A percentile compares a stretch with the other conserved stretches of the same genome.
phyloP scores from a whole-genome alignment of 768 basidiomycete genomes.

The Boletellus ananiceps region DNA sequence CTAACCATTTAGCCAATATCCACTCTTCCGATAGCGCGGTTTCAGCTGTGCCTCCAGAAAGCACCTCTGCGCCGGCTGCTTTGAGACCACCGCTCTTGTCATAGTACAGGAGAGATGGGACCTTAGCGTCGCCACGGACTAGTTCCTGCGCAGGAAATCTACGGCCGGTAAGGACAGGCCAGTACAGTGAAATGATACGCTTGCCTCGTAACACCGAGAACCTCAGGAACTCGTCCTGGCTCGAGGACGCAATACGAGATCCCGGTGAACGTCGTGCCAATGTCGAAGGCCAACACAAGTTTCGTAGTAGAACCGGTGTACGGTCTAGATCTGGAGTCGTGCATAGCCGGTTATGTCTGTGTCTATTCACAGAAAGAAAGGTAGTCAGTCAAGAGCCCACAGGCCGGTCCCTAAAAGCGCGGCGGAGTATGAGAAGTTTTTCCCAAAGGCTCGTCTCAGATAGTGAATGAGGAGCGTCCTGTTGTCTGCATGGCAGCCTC shows the following conservation, averaged over 20 bases:
- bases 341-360: conserved; percentile 3
- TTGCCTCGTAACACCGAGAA: conserved; percentile 10
- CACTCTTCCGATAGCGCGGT: conserved; percentile 30
- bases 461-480: not conserved
- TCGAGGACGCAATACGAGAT: conserved; percentile 33
- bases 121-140: conserved; percentile 39
- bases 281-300: conserved; percentile 43
- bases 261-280: conserved; percentile 46
- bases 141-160: conserved; percentile 40
- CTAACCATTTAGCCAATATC: conserved; percentile 18
- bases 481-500: not conserved
- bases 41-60: conserved; percentile 27
- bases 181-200: not conserved
- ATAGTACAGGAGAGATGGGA: conserved; percentile 43
- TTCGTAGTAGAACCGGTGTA: conserved; percentile 14
- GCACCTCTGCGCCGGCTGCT: conserved; percentile 41
- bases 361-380: not conserved
- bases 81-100: conserved; percentile 31
- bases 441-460: not conserved
- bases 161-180: conserved; percentile 1
- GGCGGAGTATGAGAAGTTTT: not conserved
- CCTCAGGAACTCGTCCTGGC: conserved; percentile 8
- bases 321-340: not conserved
- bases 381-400: not conserved
- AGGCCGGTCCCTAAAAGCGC: not conserved